Evolutionary conservation across 2,329 filamentous ascomycete species (phyloP).

Genomic region (Didymella keratinophila): DNA sequence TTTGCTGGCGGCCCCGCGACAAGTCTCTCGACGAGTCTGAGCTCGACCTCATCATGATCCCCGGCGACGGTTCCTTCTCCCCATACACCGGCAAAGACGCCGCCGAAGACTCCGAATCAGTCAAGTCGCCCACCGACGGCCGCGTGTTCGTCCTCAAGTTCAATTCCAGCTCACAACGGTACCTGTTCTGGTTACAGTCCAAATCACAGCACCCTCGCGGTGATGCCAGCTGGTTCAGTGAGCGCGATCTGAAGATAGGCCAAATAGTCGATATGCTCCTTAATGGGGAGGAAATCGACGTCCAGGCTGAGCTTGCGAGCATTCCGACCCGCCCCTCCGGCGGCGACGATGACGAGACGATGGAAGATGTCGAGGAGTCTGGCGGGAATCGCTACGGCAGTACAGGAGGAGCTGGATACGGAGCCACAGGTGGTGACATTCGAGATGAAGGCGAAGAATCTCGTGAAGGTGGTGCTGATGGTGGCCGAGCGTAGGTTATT

Average conservation of each 20-base stretch:
- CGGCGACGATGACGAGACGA: conserved; percentile 72
- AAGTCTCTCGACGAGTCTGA: conserved; percentile 76
- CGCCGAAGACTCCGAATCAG: conserved; percentile 61
- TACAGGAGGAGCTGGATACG: conserved; percentile 82
- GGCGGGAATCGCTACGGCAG: conserved; percentile 45
- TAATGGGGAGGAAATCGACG: conserved; percentile 87
- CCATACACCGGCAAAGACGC: conserved; percentile 70
- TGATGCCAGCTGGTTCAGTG: conserved; percentile 80
- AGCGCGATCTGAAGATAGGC: conserved; percentile 84
- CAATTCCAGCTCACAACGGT: conserved; percentile 84
- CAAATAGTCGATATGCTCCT: conserved; percentile 85
- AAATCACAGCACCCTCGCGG: conserved; percentile 77
- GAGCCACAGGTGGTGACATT: conserved; percentile 88
- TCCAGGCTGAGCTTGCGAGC: conserved; percentile 70
- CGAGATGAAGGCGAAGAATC: conserved; percentile 88
- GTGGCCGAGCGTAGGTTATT: conserved; percentile 97
- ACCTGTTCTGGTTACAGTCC: conserved; percentile 97
- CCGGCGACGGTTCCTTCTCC: conserved; percentile 83
- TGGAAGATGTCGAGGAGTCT: conserved; percentile 61
- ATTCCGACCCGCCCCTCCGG: conserved; percentile 63
- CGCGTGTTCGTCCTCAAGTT: conserved; percentile 96
- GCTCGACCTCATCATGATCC: conserved; percentile 92
- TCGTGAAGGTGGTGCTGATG: conserved; percentile 92
- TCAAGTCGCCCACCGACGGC: conserved; percentile 76
- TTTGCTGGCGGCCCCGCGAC: conserved; percentile 91